Evolutionary conservation across 2,329 filamentous ascomycete genomes (phyloP).

Genomic region (Teratosphaeria epicoccoides): DNA sequence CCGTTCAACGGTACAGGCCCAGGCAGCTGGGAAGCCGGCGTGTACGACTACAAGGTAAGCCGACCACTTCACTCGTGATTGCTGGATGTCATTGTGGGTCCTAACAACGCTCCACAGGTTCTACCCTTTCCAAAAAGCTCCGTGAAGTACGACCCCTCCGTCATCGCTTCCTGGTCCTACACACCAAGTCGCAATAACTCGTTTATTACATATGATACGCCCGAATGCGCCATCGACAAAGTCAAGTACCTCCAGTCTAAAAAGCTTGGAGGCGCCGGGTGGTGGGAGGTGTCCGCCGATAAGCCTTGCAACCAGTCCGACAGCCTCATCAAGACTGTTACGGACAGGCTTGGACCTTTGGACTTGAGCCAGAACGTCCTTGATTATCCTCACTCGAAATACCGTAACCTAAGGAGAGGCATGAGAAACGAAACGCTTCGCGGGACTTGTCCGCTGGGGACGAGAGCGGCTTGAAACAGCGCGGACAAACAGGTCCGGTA

Average conservation of each 20-base stretch:
- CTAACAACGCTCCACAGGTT: constrained; percentile 27
- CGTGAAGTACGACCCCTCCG: constrained; percentile 53
- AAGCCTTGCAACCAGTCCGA: constrained; percentile 38
- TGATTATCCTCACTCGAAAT: constrained; percentile 43
- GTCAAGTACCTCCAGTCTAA: constrained; percentile 56
- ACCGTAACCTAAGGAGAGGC: constrained; percentile 41
- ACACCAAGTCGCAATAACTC: constrained; percentile 45
- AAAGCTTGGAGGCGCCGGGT: constrained; percentile 82
- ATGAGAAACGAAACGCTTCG: constrained; percentile 16
- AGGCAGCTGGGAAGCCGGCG: constrained; percentile 73
- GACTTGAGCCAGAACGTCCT: constrained; percentile 40
- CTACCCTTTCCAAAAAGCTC: constrained; percentile 58
- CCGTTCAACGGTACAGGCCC: constrained; percentile 62
- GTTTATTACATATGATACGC: constrained; percentile 69
- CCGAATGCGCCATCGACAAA: constrained; percentile 57
- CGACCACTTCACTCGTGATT: neutral
- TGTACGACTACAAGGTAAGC: constrained; percentile 70
- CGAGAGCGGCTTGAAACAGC: neutral
- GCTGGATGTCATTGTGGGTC: neutral
- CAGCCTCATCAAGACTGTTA: constrained; percentile 50
- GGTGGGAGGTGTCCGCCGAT: constrained; percentile 85
- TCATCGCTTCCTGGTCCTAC: constrained; percentile 69
- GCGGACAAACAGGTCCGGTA: too few species aligned
- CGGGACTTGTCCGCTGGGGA: neutral
- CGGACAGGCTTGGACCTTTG: constrained; percentile 31